These are phyloP conservation scores for Barnettozyma pratensis DNA, from an alignment of 805 yeast species.

Conservation along the genomic window DNA sequence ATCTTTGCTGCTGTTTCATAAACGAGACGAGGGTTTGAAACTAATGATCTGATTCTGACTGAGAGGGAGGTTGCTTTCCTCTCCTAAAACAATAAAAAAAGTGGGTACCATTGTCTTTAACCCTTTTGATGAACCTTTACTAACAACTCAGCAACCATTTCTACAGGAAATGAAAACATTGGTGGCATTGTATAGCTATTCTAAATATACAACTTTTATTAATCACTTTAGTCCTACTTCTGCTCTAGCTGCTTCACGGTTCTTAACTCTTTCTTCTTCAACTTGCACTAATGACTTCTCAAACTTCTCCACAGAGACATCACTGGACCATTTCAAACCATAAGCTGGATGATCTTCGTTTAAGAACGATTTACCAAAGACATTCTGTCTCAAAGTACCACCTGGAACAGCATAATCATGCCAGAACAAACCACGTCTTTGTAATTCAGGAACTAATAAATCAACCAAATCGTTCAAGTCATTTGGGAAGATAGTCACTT, in stretches of 20 bases:
- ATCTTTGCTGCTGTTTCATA: too few relatives aligned
- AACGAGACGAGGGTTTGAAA: too few relatives aligned
- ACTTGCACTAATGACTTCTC: slow-evolving; percentile 11
- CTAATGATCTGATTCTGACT: too few relatives aligned
- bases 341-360: slow-evolving; percentile 9
- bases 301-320: slow-evolving; percentile 22
- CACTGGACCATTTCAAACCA: slow-evolving; percentile 12
- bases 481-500: slow-evolving; percentile 32
- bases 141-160: background rate
- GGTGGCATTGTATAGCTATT: too few relatives aligned
- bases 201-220: too few relatives aligned
- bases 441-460: slow-evolving; percentile 31
- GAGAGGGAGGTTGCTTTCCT: too few relatives aligned
- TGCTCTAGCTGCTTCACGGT: background rate
- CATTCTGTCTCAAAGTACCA: slow-evolving; percentile 6
- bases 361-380: slow-evolving; percentile 8
- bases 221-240: background rate
- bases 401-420: slow-evolving; percentile 33
- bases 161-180: too few relatives aligned
- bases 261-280: background rate
- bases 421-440: slow-evolving; percentile 31
- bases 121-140: too few relatives aligned
- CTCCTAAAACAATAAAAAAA: too few relatives aligned
- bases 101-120: too few relatives aligned
- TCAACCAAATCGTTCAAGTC: slow-evolving; percentile 34